Evolutionary conservation across 2,329 filamentous ascomycete species (phyloP).

Genomic region (Epicoccum nigrum): DNA sequence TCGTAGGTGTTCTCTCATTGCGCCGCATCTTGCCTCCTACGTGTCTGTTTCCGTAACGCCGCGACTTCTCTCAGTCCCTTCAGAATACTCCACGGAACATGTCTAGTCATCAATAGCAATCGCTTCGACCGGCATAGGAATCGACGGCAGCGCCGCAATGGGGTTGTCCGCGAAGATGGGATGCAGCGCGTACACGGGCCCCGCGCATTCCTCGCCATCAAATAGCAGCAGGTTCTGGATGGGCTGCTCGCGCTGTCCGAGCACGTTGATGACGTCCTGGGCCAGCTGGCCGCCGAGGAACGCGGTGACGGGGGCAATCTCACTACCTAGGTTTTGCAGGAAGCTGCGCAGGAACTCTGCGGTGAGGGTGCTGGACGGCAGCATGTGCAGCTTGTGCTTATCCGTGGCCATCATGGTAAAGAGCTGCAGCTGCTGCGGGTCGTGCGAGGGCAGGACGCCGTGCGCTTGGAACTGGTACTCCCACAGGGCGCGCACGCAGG

Average conservation of each 20-base stretch:
- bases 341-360: constrained; percentile 78
- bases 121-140: constrained; percentile 35
- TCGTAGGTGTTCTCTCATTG: constrained; percentile 7
- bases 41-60: not conserved
- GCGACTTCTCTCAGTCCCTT: not conserved
- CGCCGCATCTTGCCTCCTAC: not conserved
- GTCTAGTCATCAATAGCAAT: constrained; percentile 12
- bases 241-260: constrained; percentile 88
- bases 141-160: constrained; percentile 25
- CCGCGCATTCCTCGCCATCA: constrained; percentile 80
- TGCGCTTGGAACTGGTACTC: constrained; percentile 69
- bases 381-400: constrained; percentile 71
- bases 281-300: constrained; percentile 89
- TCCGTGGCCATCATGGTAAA: constrained; percentile 81
- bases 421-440: constrained; percentile 62
- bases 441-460: constrained; percentile 55
- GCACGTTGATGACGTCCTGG: constrained; percentile 96
- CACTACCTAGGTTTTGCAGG: constrained; percentile 81
- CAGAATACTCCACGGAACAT: too few species aligned
- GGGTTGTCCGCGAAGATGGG: constrained; percentile 58
- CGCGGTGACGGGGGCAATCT: constrained; percentile 85
- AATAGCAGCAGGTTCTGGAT: constrained; percentile 95
- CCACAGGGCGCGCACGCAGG: constrained; percentile 89
- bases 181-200: constrained; percentile 78
- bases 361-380: constrained; percentile 53